These are phyloP conservation scores for Alternaria arbusti DNA, from an alignment of 2,329 filamentous ascomycete genomes.

Conservation along the genomic window DNA sequence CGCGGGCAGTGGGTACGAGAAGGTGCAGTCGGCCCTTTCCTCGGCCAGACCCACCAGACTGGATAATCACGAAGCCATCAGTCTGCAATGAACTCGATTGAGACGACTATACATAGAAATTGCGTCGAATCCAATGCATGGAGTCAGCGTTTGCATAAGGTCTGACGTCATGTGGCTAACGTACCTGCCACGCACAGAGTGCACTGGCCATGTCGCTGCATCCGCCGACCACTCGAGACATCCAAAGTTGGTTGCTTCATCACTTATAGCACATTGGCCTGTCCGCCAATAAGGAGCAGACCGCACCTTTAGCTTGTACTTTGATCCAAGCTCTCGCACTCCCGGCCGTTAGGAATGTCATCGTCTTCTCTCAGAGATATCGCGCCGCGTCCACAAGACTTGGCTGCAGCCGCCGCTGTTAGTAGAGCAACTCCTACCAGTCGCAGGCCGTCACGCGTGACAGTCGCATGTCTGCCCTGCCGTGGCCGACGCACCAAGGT, in stretches of 20 bases:
- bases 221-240: background rate
- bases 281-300: background rate
- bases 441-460: background rate
- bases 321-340: background rate
- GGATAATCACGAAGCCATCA: background rate
- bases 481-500: slow-evolving; percentile 13
- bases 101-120: background rate
- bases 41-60: background rate
- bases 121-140: background rate
- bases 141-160: background rate
- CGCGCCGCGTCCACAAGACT: slow-evolving; percentile 5
- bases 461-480: slow-evolving; percentile 8
- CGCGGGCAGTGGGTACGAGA: background rate
- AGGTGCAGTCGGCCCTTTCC: background rate
- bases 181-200: background rate
- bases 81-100: background rate
- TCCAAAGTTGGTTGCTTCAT: background rate
- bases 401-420: background rate
- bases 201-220: background rate
- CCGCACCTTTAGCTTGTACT: background rate
- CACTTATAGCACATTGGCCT: background rate
- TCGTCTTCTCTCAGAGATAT: slow-evolving; percentile 3
- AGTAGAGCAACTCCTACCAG: background rate
- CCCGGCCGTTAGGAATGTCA: background rate
- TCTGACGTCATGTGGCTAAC: background rate